Evolutionary conservation across 192 early-diverging fungal genomes (phyloP).

Genomic region (Funneliformis geosporum): DNA sequence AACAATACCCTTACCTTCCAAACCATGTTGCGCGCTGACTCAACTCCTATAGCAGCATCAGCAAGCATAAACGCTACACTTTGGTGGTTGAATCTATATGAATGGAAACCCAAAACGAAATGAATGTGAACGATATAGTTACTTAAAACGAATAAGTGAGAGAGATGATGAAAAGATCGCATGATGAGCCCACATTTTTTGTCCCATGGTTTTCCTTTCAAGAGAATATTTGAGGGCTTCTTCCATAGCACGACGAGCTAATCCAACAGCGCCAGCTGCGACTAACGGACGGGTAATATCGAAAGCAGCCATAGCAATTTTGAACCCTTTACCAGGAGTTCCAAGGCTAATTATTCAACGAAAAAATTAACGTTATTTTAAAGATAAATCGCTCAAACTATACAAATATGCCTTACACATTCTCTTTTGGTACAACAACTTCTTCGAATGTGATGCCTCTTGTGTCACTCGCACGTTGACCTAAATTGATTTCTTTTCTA

Average conservation of each 20-base stretch:
- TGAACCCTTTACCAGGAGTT: constrained; percentile 83
- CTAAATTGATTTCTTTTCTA: constrained; percentile 97
- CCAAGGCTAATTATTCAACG: constrained; percentile 52
- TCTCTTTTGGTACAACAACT: constrained; percentile 79
- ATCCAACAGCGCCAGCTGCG: constrained; percentile 83
- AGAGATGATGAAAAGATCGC: not conserved
- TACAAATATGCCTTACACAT: constrained; percentile 44
- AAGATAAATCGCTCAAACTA: not conserved
- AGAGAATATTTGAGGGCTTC: constrained; percentile 87
- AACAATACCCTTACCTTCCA: constrained; percentile 49
- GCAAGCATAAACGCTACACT: constrained; percentile 94
- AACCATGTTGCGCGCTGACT: constrained; percentile 85
- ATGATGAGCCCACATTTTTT: constrained; percentile 54
- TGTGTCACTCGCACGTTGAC: constrained; percentile 91
- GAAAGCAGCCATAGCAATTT: constrained; percentile 97
- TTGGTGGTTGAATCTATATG: constrained; percentile 71
- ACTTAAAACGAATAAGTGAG: not conserved
- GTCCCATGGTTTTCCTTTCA: constrained; percentile 97
- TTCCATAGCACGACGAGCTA: constrained; percentile 90
- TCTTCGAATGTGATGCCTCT: constrained; percentile 87
- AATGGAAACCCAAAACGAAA: not conserved
- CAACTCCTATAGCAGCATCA: constrained; percentile 95
- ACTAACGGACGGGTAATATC: constrained; percentile 92
- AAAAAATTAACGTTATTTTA: not conserved
- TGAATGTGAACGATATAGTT: not conserved